Conservation (phyloP, 495 filamentous ascomycete species). For the Aspergillus asperescens region DNA sequence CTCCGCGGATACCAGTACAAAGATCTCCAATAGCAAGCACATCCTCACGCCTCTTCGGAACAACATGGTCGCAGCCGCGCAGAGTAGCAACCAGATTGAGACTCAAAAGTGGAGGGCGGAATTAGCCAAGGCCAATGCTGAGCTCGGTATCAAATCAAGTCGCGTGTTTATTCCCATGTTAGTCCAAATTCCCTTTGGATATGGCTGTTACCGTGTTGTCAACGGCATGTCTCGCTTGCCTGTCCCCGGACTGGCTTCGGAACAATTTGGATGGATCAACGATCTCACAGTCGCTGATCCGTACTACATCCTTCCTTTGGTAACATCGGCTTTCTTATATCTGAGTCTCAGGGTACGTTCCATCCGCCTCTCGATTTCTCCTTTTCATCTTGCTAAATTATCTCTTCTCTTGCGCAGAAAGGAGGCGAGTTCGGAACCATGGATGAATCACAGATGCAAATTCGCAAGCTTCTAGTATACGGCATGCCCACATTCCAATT, state of each 20-base stretch:
- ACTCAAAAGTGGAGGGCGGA: conserved; percentile 40
- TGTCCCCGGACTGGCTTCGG: conserved; percentile 67
- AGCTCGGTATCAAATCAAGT: conserved; percentile 48
- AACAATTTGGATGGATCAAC: conserved; percentile 68
- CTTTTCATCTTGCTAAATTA: not conserved
- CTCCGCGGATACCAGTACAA: conserved; percentile 54
- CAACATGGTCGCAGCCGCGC: conserved; percentile 40
- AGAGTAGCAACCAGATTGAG: conserved; percentile 34
- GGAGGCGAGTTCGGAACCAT: conserved; percentile 48
- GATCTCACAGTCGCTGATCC: conserved; percentile 80
- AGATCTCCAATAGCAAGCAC: conserved; percentile 42
- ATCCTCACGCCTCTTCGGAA: conserved; percentile 25
- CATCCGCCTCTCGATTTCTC: not conserved
- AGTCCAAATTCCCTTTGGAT: conserved; percentile 65
- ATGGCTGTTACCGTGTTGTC: conserved; percentile 73
- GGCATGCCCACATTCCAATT: conserved; percentile 58
- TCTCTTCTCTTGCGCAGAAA: conserved; percentile 38
- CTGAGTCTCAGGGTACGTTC: conserved; percentile 53
- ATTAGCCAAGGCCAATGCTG: conserved; percentile 43
- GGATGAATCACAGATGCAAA: conserved; percentile 17
- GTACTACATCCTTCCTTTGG: conserved; percentile 61
- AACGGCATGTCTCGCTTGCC: conserved; percentile 70
- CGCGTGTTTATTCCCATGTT: conserved; percentile 52
- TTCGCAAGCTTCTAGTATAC: conserved; percentile 47
- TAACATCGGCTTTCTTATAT: conserved; percentile 46